These are phyloP conservation scores for Sphaerulina musiva DNA, from an alignment of 2,329 filamentous ascomycete genomes.

Conservation along the genomic window DNA sequence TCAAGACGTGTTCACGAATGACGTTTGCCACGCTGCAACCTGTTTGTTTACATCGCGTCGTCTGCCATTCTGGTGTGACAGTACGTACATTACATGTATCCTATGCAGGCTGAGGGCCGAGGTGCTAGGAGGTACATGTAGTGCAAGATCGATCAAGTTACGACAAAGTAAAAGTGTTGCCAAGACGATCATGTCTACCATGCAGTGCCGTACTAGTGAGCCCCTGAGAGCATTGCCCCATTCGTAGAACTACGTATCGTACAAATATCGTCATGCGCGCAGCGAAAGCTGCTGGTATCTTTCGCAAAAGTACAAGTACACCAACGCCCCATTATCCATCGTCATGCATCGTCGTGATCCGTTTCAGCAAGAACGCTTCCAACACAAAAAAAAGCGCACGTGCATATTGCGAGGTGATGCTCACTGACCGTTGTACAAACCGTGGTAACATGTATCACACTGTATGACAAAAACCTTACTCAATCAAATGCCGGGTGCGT, in stretches of 20 bases:
- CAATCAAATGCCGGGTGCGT: slow-evolving; percentile 12
- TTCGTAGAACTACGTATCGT: neutral
- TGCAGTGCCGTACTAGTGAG: neutral
- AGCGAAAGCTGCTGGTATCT: slow-evolving; percentile 10
- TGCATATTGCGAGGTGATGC: neutral
- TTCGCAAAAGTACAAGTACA: slow-evolving; percentile 2
- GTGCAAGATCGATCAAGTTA: no score
- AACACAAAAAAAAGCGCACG: neutral
- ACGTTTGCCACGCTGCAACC: neutral
- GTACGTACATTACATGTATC: neutral
- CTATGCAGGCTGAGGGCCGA: no score
- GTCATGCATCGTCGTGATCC: slow-evolving; percentile 4
- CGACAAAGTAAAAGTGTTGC: no score
- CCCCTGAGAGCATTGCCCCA: neutral
- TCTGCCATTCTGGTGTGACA: neutral
- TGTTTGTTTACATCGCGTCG: neutral
- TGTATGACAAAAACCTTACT: slow-evolving; percentile 16
- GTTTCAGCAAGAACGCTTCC: slow-evolving; percentile 5
- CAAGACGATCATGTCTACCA: no score
- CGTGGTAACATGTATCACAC: slow-evolving; percentile 6
- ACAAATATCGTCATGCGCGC: slow-evolving; percentile 7
- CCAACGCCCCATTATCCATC: neutral
- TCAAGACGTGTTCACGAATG: neutral
- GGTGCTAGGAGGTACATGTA: no score
- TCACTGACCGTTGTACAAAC: slow-evolving; percentile 1